Conservation (phyloP, 176 grass and related monocot genomes). For the Zizania latifolia region DNA sequence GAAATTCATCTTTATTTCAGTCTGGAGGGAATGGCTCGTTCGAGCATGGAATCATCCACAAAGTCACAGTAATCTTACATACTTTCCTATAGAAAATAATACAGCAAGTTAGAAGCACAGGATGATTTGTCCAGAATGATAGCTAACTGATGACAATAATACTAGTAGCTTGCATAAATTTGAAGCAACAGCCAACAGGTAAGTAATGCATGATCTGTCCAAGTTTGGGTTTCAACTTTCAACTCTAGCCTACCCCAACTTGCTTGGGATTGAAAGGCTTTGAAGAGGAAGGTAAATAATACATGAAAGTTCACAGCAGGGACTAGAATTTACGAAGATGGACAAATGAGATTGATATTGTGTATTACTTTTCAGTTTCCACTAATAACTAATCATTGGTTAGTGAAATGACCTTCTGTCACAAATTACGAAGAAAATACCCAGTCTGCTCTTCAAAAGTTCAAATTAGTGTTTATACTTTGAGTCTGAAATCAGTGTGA, state of each 20-base stretch:
- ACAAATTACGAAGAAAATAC: neutral
- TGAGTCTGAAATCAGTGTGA: conserved; percentile 10
- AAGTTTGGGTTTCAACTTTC: too few species aligned
- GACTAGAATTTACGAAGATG: neutral
- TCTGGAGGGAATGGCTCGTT: neutral
- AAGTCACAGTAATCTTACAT: neutral
- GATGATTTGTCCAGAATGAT: neutral
- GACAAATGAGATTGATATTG: neutral
- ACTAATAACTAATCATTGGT: neutral
- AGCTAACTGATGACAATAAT: neutral
- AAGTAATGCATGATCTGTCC: too few species aligned
- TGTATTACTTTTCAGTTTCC: neutral
- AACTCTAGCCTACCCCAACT: too few species aligned
- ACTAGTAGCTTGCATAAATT: too few species aligned
- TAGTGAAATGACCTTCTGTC: neutral
- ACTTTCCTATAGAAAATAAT: neutral
- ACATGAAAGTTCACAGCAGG: neutral
- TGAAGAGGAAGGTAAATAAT: too few species aligned
- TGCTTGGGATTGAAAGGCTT: too few species aligned
- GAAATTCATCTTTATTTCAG: neutral
- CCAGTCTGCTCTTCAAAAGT: neutral
- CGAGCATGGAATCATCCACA: neutral
- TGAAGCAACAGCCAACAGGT: too few species aligned
- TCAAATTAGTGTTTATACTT: neutral
- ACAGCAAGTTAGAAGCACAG: neutral